Evolutionary conservation across 768 basidiomycete genomes (phyloP), one percentile per base, ranked within the genome.

Genomic region (Trametes cubensis): DNA sequence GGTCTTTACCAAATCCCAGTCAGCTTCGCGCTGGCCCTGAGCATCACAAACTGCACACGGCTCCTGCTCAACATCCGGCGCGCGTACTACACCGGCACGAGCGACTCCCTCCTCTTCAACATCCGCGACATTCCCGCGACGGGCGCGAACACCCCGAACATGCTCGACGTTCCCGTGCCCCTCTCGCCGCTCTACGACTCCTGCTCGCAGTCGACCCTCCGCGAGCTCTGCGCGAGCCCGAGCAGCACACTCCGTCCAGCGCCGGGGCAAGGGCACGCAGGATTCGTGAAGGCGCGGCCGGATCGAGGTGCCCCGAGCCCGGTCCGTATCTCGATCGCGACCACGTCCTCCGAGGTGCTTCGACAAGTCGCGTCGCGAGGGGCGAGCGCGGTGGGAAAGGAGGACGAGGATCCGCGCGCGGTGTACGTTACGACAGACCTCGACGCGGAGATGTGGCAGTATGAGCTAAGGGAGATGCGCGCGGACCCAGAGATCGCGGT

Each of bases 31-130:
- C 66, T 74, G 20, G 55, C 70, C 5, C 69, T 74, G 40, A 70
- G 71, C 26, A 64, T 73, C 57, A 74, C 69, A 20, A 72, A 70
- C 59, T 71, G 72, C 60, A 71, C 72, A 0, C 70, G 72, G 5
- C 68, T 73, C 20, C 66, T 73, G 20, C 69, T 74, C 50, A 74
- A 72, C 55, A 72, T 74, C 57, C 69, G 73, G 15, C 66, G 69
- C 42, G 71, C 69, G 26, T 74, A 74, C 65, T 74, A 71, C 62
- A 47, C 64, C 15, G 69, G 62, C 51, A 51, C 25, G 23, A 23
- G 54, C 38, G 64, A 55, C 57, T 53, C 60, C 21, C 39, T 65
- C 46, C 64, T 61, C n/a, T 45, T 44, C 56, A 62, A 60, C 55
- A 54, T 61, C 44, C 56, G 60, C 60, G 51, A 55, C 45, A 47